A percentile compares a stretch with the other conserved stretches of the same genome.
Evolutionary conservation across 2,329 filamentous ascomycete genomes (phyloP).

Genomic region (Ophiostoma quercus): DNA sequence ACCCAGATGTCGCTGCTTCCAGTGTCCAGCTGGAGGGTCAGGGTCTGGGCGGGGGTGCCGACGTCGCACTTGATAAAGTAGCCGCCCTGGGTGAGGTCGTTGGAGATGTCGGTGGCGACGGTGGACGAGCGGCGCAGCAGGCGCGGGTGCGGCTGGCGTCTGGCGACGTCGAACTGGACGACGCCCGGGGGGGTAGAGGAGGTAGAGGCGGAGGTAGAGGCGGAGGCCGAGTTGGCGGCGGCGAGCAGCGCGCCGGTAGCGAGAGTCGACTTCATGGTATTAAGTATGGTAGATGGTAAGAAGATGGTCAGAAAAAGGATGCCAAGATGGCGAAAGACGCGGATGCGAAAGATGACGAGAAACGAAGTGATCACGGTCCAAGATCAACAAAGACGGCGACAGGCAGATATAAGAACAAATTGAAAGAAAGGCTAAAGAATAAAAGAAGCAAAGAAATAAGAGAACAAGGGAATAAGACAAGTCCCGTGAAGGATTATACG

Average conservation of each 20-base stretch:
- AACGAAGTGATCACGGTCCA: not conserved
- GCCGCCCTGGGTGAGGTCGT: slow-evolving; percentile 42
- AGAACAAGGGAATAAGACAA: not conserved
- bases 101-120: slow-evolving; percentile 42
- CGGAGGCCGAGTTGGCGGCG: slow-evolving; percentile 18
- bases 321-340: not conserved
- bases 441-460: not conserved
- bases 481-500: not conserved
- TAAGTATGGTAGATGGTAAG: too few relatives aligned
- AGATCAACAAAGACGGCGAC: not conserved
- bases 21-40: slow-evolving; percentile 58
- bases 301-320: too few relatives aligned
- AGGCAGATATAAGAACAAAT: not conserved
- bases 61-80: slow-evolving; percentile 55
- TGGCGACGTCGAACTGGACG: slow-evolving; percentile 47
- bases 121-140: slow-evolving; percentile 37
- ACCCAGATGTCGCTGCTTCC: slow-evolving; percentile 64
- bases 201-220: slow-evolving; percentile 23
- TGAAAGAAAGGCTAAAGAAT: not conserved
- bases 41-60: slow-evolving; percentile 52
- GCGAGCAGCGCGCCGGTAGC: slow-evolving; percentile 29
- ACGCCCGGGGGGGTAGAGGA: slow-evolving; percentile 32
- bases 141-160: slow-evolving; percentile 32
- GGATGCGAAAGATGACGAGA: not conserved
- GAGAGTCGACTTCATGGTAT: slow-evolving; percentile 30